These are phyloP conservation scores for Asterionellopsis glacialis DNA, from an alignment of 108 stramenopile genomes.

Conservation along the genomic window DNA sequence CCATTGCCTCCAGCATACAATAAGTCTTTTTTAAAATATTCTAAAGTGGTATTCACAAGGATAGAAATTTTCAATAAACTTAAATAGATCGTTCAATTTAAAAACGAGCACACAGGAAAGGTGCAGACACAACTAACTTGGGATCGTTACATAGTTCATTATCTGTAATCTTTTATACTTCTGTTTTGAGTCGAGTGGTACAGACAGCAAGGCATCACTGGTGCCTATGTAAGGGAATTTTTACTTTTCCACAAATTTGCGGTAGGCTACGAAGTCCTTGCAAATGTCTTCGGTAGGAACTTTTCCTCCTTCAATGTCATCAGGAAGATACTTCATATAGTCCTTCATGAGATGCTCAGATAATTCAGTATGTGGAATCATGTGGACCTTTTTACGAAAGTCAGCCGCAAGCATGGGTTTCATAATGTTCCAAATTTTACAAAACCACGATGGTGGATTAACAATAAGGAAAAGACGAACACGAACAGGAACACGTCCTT, in stretches of 20 bases:
- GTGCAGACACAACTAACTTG: no score
- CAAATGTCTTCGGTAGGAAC: slow-evolving; percentile 21
- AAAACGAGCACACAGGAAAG: no score
- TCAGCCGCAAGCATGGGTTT: slow-evolving; percentile 31
- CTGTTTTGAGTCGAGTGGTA: no score
- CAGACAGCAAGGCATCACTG: no score
- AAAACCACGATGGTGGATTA: slow-evolving; percentile 57
- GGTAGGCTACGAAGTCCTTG: slow-evolving; percentile 28
- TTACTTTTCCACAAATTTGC: slow-evolving; percentile 5
- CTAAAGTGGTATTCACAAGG: no score
- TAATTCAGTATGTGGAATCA: slow-evolving; percentile 29
- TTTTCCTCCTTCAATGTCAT: slow-evolving; percentile 29
- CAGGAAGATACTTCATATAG: slow-evolving; percentile 33
- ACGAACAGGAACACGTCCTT: slow-evolving; percentile 35
- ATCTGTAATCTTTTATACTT: no score
- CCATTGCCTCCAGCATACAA: no score
- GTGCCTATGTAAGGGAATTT: no score
- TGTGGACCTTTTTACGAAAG: slow-evolving; percentile 36
- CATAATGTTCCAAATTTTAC: slow-evolving; percentile 39
- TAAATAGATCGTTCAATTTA: no score
- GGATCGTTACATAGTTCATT: no score
- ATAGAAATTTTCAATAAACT: no score
- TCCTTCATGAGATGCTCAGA: slow-evolving; percentile 15
- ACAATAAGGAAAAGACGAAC: slow-evolving; percentile 47
- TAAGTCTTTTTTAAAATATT: no score